These are phyloP conservation scores for Boletus hoseneyae DNA, from an alignment of 1,284 basidiomycete species.

Conservation along the genomic window DNA sequence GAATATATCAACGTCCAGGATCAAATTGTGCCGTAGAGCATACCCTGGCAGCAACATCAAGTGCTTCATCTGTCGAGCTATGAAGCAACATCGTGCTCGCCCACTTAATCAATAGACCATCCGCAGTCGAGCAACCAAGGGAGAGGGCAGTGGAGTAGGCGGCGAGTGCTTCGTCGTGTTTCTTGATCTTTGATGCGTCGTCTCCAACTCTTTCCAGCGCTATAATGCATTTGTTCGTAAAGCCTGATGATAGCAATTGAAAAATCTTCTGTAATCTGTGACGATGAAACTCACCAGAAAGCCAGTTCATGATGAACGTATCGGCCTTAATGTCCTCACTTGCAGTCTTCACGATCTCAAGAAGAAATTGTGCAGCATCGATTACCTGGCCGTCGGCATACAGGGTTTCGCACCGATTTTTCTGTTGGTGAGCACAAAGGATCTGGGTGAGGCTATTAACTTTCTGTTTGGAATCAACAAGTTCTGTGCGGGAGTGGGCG, in stretches of 20 bases:
- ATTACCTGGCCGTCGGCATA: background rate
- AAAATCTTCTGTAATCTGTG: no score
- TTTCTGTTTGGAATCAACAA: background rate
- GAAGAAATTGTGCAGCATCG: background rate
- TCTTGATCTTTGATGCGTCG: background rate
- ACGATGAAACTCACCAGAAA: background rate
- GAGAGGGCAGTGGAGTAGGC: background rate
- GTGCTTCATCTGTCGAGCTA: background rate
- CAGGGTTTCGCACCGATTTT: conserved; percentile 5
- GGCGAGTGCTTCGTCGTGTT: background rate
- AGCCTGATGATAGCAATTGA: background rate
- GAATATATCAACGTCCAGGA: background rate
- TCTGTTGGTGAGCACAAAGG: conserved; percentile 2
- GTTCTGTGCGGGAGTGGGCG: background rate
- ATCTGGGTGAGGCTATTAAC: background rate
- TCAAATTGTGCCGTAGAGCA: background rate
- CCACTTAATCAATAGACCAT: background rate
- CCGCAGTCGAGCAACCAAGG: background rate
- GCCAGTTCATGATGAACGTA: background rate
- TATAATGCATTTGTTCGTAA: background rate
- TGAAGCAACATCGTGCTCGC: background rate
- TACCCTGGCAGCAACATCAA: background rate
- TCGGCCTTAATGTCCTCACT: background rate
- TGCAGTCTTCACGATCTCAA: background rate
- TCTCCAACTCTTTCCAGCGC: background rate